Percentiles rank a stretch among this genome's conserved stretches.
Conservation (phyloP, 192 early-diverging fungal genomes). For the Backusella circina region DNA sequence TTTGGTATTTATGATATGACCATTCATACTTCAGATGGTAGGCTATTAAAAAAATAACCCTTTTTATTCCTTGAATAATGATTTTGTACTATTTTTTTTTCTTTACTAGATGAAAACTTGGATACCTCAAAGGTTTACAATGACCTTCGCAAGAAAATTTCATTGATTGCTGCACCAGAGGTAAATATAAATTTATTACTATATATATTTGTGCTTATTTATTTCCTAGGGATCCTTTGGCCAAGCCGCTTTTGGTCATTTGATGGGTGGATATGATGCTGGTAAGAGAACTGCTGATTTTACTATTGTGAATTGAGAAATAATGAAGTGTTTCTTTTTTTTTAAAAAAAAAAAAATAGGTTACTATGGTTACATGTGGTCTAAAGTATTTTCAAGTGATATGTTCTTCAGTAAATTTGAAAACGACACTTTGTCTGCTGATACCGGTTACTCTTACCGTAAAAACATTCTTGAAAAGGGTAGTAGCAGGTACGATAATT, state of each 20-base stretch:
- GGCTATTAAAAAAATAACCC: not conserved
- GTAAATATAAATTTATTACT: conserved; percentile 3
- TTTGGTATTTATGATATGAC: conserved; percentile 75
- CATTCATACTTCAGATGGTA: conserved; percentile 62
- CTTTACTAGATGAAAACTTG: conserved; percentile 34
- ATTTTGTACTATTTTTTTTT: not conserved
- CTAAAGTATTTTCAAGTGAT: conserved; percentile 77
- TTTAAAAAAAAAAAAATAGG: conserved; percentile 17
- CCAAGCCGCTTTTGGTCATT: conserved; percentile 48
- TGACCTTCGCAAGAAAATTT: conserved; percentile 40
- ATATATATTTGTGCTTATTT: not conserved
- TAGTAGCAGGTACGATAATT: conserved; percentile 56
- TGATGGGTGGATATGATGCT: conserved; percentile 74
- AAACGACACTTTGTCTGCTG: conserved; percentile 54
- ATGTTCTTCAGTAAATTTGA: conserved; percentile 74
- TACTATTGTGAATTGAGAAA: not conserved
- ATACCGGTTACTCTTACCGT: conserved; percentile 70
- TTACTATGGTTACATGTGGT: conserved; percentile 80
- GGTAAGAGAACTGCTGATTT: conserved; percentile 10
- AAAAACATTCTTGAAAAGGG: conserved; percentile 70
- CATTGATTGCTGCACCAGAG: conserved; percentile 32
- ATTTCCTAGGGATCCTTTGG: conserved; percentile 19
- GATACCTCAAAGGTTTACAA: conserved; percentile 47
- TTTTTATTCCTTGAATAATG: not conserved
- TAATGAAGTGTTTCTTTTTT: conserved; percentile 5